Conservation (phyloP, 352 stramenopile species). For the Globisporangium solare region DNA sequence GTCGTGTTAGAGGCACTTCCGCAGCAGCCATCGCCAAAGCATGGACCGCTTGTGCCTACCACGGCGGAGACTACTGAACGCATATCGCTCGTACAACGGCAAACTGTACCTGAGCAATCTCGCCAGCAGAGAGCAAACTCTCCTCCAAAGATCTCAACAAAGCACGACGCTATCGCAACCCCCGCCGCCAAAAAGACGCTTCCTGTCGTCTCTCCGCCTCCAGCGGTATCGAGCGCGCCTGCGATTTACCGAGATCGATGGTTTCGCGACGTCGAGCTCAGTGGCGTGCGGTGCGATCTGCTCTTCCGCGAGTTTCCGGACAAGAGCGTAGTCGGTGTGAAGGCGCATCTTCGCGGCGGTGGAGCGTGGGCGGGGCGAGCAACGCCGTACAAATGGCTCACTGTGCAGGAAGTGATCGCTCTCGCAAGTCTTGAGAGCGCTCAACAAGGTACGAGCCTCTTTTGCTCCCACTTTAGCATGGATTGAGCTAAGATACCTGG, state of each 20-base stretch:
- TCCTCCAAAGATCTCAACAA: not conserved
- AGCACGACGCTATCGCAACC: not conserved
- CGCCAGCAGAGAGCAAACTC: no score
- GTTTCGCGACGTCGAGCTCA: not conserved
- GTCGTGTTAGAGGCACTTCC: constrained; percentile 11
- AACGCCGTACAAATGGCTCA: constrained; percentile 9
- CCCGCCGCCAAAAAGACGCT: not conserved
- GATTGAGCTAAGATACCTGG: not conserved
- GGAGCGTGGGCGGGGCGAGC: not conserved
- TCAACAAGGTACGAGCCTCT: not conserved
- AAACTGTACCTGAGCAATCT: no score
- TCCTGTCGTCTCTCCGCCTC: no score
- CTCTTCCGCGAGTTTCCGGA: constrained; percentile 8
- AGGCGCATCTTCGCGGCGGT: constrained; percentile 5
- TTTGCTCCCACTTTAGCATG: no score
- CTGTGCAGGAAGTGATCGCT: not conserved
- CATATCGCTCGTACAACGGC: no score
- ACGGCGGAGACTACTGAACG: no score
- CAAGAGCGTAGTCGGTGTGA: constrained; percentile 6
- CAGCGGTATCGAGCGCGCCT: not conserved
- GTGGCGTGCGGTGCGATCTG: constrained; percentile 7
- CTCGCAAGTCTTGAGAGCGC: not conserved
- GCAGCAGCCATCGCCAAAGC: not conserved
- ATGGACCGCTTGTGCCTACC: not conserved
- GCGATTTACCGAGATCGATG: not conserved